A percentile compares a stretch with the other conserved stretches of the same genome.
phyloP scores from a whole-genome alignment of 192 early-diverging fungal species.

The Linnemannia hyalina region DNA sequence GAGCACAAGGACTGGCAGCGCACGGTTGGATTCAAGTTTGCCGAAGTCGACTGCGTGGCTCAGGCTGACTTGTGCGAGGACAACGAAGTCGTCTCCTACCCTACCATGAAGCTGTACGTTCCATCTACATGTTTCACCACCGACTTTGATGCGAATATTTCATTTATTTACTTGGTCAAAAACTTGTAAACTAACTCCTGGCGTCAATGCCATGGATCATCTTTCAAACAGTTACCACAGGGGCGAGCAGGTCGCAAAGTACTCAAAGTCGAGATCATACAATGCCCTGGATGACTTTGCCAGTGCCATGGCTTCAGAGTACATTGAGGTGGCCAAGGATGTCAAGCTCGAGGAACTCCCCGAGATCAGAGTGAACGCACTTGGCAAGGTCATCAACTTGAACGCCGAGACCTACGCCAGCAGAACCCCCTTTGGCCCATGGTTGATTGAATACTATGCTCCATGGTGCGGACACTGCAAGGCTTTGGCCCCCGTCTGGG shows the following conservation, averaged over 20 bases:
- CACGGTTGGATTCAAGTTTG: slow-evolving; percentile 70
- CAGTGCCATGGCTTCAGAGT: slow-evolving; percentile 17
- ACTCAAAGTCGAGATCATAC: neutral
- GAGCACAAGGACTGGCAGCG: slow-evolving; percentile 58
- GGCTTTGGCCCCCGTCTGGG: slow-evolving; percentile 84
- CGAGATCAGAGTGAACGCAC: slow-evolving; percentile 56
- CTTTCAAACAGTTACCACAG: slow-evolving; percentile 32
- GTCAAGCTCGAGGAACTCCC: slow-evolving; percentile 27
- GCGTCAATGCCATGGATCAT: neutral
- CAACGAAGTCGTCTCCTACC: slow-evolving; percentile 41
- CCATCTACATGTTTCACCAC: neutral
- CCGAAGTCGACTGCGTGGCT: slow-evolving; percentile 75
- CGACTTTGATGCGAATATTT: neutral
- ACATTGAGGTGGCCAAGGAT: slow-evolving; percentile 26
- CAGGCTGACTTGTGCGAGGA: slow-evolving; percentile 43
- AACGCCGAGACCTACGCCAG: slow-evolving; percentile 67
- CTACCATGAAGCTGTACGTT: slow-evolving; percentile 45
- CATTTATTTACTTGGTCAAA: neutral
- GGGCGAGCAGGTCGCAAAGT: slow-evolving; percentile 38
- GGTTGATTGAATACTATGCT: slow-evolving; percentile 93
- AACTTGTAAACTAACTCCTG: neutral
- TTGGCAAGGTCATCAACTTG: slow-evolving; percentile 68
- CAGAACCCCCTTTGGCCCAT: slow-evolving; percentile 72
- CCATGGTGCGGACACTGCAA: slow-evolving; percentile 94
- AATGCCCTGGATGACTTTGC: slow-evolving; percentile 27